Percentiles rank a stretch among this genome's conserved stretches.
These are phyloP conservation scores for Ricinus communis DNA, from an alignment of 345 rosid species.

Conservation along the genomic window DNA sequence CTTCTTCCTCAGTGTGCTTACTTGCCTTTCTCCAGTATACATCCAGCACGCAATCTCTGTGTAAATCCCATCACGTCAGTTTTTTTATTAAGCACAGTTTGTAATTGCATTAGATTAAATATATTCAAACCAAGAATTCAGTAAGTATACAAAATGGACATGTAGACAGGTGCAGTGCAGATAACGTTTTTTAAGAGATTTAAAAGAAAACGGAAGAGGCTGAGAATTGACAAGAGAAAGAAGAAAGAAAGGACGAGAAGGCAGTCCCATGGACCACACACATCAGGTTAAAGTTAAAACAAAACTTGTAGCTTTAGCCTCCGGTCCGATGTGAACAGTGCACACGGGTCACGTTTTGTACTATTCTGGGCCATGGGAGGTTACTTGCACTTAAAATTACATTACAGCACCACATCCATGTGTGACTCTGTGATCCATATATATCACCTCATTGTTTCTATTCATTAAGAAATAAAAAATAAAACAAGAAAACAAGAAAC, in stretches of 20 bases:
- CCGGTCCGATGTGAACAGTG: slow-evolving; percentile 28
- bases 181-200: background rate
- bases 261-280: slow-evolving; percentile 55
- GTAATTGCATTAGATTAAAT: background rate
- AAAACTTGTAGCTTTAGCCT: slow-evolving; percentile 21
- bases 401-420: background rate
- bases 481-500: no score
- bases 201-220: slow-evolving; percentile 19
- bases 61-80: background rate
- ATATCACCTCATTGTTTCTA: background rate
- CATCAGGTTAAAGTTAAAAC: slow-evolving; percentile 6
- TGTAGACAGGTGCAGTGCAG: no score
- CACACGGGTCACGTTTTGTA: slow-evolving; percentile 18
- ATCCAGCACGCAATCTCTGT: slow-evolving; percentile 99
- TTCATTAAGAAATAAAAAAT: no score
- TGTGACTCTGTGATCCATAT: background rate
- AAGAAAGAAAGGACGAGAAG: slow-evolving; percentile 34
- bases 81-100: background rate
- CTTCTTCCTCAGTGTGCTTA: slow-evolving; percentile 84
- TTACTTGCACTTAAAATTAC: no score
- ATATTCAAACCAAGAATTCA: no score
- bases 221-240: slow-evolving; percentile 30
- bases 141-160: no score
- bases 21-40: slow-evolving; percentile 98
- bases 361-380: background rate